Evolutionary conservation across 139 green algal genomes (phyloP).

Genomic region (Nannochloris sp.): DNA sequence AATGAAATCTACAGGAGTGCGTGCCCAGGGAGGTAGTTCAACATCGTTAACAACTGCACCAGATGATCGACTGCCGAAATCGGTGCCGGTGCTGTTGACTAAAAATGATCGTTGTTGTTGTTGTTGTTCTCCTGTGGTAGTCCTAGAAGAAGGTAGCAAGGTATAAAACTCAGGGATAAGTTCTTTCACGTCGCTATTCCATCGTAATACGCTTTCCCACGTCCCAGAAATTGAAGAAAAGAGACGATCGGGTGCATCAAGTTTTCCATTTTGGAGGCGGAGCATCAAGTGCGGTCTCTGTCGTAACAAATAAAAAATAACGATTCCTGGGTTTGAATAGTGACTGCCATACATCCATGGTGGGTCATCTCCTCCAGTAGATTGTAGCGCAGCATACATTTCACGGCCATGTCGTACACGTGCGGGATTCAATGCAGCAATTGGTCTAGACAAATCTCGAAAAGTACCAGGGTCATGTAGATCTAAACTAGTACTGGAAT

Average conservation of each 20-base stretch:
- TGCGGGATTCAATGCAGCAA: constrained; percentile 77
- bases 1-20: constrained; percentile 31
- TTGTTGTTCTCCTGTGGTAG: background rate
- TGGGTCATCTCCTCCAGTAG: constrained; percentile 10
- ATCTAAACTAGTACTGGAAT: constrained; percentile 58
- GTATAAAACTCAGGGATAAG: constrained; percentile 74
- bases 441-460: constrained; percentile 81
- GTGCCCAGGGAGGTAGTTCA: constrained; percentile 64
- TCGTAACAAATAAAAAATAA: constrained; percentile 88
- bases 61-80: constrained; percentile 27
- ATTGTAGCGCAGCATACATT: constrained; percentile 30
- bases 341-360: constrained; percentile 91
- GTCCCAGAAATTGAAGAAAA: constrained; percentile 46
- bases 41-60: constrained; percentile 46
- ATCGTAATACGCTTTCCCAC: constrained; percentile 44
- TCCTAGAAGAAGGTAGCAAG: background rate
- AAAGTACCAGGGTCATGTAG: constrained; percentile 58
- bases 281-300: constrained; percentile 61
- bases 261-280: constrained; percentile 51
- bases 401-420: constrained; percentile 46
- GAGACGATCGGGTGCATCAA: constrained; percentile 54
- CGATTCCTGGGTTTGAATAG: constrained; percentile 88
- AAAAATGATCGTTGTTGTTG: background rate
- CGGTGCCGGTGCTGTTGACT: constrained; percentile 30
- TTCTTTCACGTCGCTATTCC: constrained; percentile 67